Evolutionary conservation across 768 basidiomycete species (phyloP).

Genomic region (Rhodosporidiobolus odoratus): DNA sequence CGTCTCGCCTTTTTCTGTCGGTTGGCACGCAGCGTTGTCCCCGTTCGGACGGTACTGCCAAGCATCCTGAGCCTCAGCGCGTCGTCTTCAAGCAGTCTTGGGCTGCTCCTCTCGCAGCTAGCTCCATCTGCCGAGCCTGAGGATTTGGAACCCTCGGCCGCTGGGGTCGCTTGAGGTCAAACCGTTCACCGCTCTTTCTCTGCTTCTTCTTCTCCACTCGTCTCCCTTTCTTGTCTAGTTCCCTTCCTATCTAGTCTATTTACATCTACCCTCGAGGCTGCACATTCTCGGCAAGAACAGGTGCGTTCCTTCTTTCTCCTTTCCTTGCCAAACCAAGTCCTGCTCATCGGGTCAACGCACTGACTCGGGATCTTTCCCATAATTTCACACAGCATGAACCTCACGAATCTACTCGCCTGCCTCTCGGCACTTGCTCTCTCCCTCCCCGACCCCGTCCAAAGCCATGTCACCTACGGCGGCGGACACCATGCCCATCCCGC

Average conservation of each 20-base stretch:
- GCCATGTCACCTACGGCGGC: not conserved
- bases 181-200: not conserved
- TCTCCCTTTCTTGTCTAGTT: not conserved
- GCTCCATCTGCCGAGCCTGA: no score
- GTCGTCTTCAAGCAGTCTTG: no score
- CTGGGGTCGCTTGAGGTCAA: no score
- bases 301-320: not conserved
- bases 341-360: no score
- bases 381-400: not conserved
- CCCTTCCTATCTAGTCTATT: not conserved
- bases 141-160: no score
- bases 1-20: no score
- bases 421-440: not conserved
- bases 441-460: not conserved
- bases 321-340: not conserved
- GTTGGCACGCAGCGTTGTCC: no score
- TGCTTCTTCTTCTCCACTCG: not conserved
- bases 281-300: not conserved
- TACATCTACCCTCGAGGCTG: not conserved
- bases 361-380: not conserved
- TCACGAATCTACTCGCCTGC: not conserved
- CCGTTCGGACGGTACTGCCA: no score
- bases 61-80: no score
- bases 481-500: not conserved
- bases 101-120: no score